phyloP scores from a whole-genome alignment of 163 green algal species.

The Volvox carteri region DNA sequence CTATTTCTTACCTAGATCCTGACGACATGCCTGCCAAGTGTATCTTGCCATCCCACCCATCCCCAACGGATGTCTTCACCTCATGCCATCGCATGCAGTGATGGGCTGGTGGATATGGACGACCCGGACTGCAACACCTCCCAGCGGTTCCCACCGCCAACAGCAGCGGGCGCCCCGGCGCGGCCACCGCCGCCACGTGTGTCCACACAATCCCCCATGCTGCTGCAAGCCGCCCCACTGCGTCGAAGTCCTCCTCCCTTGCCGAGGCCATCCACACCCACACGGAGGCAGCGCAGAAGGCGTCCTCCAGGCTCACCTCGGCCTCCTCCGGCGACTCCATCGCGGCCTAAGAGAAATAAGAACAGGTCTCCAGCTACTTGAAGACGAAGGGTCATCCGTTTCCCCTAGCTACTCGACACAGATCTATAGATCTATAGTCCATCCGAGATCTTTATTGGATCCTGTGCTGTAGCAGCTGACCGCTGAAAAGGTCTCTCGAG shows the following conservation, averaged over 20 bases:
- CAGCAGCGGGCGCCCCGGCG: too few species aligned
- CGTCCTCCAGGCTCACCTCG: not conserved
- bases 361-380: too few species aligned
- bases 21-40: not conserved
- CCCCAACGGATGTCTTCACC: not conserved
- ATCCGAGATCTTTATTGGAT: too few species aligned
- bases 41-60: not conserved
- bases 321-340: too few species aligned
- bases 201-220: not conserved
- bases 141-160: not conserved
- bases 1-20: not conserved
- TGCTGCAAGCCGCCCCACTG: not conserved
- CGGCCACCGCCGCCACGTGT: not conserved
- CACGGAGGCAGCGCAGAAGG: not conserved
- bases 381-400: too few species aligned
- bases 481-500: too few species aligned
- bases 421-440: too few species aligned
- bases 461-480: too few species aligned
- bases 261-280: not conserved
- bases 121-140: not conserved
- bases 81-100: not conserved
- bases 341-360: too few species aligned
- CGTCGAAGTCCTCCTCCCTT: not conserved
- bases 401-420: too few species aligned
- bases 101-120: not conserved